Base-by-base conservation (phyloP, 257 asterid genomes). In the Capsicum rhomboideum region DNA sequence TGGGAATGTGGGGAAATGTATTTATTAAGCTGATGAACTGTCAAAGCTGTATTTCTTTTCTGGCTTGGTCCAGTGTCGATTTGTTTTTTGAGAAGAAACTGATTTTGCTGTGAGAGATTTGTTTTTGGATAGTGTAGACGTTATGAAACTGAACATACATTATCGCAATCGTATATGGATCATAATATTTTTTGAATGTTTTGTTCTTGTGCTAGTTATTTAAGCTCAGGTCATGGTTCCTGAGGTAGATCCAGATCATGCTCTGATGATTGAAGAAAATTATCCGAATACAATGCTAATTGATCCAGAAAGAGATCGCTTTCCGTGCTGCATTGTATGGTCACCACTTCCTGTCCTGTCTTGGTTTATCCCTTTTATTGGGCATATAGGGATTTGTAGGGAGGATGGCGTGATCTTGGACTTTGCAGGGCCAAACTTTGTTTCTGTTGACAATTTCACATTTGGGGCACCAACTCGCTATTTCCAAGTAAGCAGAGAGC, bases 291-390 rank as follows among this genome's bases (percentile, higher is more conserved):
- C 89, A 20, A 80, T 80, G 90, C 89, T 87, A 82, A 88, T 93
- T 64, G 96, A 93, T 88, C 91, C 93, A 17, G 84, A 85, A 77
- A 88, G 92, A 83, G 92, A 88, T 83, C 93, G 98, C 58, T 96
- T 93, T 67, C 98, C 99, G 0, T 88, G 86, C 90, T 93, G 97
- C 96, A 92, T 96, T 79, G 99, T 94, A 78, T 96, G 99, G 99
- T 82, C 97, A 40, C 99, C 99, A 12, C 97, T 94, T 61, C 98
- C 98, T 13, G 90, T 96, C 82, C 20, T 96, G 18, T 96, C 99
- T 1, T 96, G 98, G 95, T 92, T 96, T 87, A 68, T 91, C 82
- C 98, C 98, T 28, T 93, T 92, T 84, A 90, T 96, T 78, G 98
- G 98, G 79, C 99, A 96, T 88, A 69, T 96, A 46, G 99, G 99